A percentile compares a stretch with the other conserved stretches of the same genome.
Conservation (phyloP, 164 flowering plant species). For the Sedum album region DNA sequence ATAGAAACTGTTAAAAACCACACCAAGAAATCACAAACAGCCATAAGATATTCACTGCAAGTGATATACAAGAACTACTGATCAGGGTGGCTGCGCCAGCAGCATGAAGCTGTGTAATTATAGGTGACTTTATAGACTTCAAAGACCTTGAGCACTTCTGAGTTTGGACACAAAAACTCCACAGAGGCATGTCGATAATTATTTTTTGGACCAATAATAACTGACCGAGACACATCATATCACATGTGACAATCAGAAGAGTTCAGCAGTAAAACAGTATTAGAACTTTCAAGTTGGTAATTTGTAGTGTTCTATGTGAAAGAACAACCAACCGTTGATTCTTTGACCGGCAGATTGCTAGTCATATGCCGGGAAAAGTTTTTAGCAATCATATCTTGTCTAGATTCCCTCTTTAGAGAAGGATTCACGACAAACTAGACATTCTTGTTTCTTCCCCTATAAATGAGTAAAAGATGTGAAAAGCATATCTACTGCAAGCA, state of each 20-base stretch:
- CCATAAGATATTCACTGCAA: too few species aligned
- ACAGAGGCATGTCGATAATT: too few species aligned
- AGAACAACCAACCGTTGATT: neutral
- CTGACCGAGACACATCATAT: too few species aligned
- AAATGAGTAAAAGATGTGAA: neutral
- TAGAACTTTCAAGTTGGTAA: neutral
- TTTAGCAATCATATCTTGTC: neutral
- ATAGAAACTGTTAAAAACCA: too few species aligned
- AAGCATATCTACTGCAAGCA: too few species aligned
- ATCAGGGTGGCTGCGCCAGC: too few species aligned
- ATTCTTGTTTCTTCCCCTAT: constrained; percentile 2
- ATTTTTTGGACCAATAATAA: too few species aligned
- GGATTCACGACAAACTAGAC: neutral
- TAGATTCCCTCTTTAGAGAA: neutral
- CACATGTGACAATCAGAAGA: neutral
- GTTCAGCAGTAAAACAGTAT: neutral
- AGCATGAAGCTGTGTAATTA: too few species aligned
- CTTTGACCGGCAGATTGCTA: neutral
- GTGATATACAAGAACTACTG: too few species aligned
- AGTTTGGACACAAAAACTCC: too few species aligned
- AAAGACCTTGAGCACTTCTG: too few species aligned
- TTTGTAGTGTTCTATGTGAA: neutral
- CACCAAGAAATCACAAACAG: neutral
- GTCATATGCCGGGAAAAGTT: neutral
- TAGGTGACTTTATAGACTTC: too few species aligned